Base-by-base conservation (phyloP, 768 basidiomycete species). In the Amanita thiersii region DNA sequence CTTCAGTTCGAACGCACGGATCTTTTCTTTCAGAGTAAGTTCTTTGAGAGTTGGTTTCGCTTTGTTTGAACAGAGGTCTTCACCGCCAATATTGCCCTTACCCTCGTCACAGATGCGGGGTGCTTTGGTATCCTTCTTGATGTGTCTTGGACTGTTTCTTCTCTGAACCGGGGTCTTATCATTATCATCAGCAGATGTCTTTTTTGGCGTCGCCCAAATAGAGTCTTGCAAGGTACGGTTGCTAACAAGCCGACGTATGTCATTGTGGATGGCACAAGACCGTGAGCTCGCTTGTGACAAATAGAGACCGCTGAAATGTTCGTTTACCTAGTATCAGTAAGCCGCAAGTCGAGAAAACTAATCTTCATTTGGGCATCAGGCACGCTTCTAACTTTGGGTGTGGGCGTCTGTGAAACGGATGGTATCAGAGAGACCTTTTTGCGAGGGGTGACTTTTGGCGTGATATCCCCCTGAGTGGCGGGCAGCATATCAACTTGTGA, bases 221-320 rank as follows among this genome's bases (percentile, higher is more conserved):
- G 42, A 43, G 26, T 37, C 26, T 26, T 43, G 33, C 25, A 43
- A 30, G 24, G 42, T 36, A 24, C 42, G 42, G 26, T 43, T 43
- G 25, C 42, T 43, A 37, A 7, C n/a, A n/a, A n/a, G n/a, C n/a
- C n/a, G n/a, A n/a, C n/a, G n/a, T n/a, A n/a, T n/a, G n/a, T 28
- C 26, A 28, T 28, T 7, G 26, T n/a, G n/a, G 26, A 28, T 7
- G 26, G 26, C 26, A 28, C 7, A n/a, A n/a, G n/a, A n/a, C n/a
- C n/a, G n/a, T 9, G 33, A 23, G 3, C 14, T 4, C 8, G 15
- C n/a, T 28, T 11, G 14, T 17, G 24, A 37, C 11, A 14, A 25
- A 32, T 33, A 36, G 8, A 11, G 25, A 37, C 15, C 15, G 5
- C 17, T 5, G 2, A 19, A 14, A 28, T 28, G 7, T 5, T n/a